These are phyloP conservation scores for Coniosporium tulheliwenetii DNA, from an alignment of 2,329 filamentous ascomycete species.

Conservation along the genomic window DNA sequence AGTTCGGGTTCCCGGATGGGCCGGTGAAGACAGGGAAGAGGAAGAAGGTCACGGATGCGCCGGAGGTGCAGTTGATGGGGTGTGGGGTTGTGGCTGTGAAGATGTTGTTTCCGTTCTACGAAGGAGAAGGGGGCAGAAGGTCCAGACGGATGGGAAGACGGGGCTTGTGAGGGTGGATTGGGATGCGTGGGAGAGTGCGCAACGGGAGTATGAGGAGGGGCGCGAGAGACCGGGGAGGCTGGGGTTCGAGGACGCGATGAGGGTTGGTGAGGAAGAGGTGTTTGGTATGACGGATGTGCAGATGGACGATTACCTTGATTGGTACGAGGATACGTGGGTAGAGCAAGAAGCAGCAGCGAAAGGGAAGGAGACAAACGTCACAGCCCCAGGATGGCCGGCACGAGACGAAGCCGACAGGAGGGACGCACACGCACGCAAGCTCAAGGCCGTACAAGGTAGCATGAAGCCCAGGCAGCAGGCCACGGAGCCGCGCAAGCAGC, in stretches of 20 bases:
- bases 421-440: constrained; percentile 16
- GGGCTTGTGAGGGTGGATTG: constrained; percentile 47
- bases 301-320: constrained; percentile 64
- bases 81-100: constrained; percentile 65
- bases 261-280: constrained; percentile 45
- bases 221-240: constrained; percentile 5
- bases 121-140: constrained; percentile 29
- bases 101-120: constrained; percentile 53
- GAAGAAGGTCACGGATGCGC: constrained; percentile 39
- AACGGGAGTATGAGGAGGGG: neutral
- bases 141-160: neutral
- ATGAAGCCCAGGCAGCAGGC: constrained; percentile 23
- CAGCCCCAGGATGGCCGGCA: constrained; percentile 1
- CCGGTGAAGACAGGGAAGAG: constrained; percentile 11
- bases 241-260: constrained; percentile 30
- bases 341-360: constrained; percentile 22
- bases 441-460: constrained; percentile 26
- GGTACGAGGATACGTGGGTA: constrained; percentile 55
- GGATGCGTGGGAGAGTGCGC: constrained; percentile 42
- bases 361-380: neutral
- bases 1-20: neutral
- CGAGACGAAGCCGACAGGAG: constrained; percentile 4
- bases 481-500: constrained; percentile 14
- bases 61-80: constrained; percentile 59
- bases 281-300: constrained; percentile 43